Evolutionary conservation across 129 eudicot genomes (phyloP).

Genomic region (Tanacetum coccineum): DNA sequence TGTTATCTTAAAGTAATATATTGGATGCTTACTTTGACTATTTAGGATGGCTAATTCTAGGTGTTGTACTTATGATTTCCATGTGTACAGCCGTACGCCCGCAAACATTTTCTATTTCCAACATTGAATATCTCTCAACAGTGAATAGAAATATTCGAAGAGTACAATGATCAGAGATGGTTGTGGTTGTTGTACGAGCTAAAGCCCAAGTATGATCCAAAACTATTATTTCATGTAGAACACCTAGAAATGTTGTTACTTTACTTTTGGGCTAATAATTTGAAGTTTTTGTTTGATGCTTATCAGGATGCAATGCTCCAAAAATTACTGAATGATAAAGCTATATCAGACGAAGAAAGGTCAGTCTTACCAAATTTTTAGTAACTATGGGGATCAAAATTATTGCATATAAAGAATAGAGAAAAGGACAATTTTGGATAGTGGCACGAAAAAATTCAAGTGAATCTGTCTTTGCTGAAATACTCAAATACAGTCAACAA

Average conservation of each 20-base stretch:
- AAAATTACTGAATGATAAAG: conserved; percentile 59
- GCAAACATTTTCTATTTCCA: conserved; percentile 90
- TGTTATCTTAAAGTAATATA: not conserved
- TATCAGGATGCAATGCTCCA: conserved; percentile 93
- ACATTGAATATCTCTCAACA: conserved; percentile 76
- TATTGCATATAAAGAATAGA: not conserved
- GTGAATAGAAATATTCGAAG: no score
- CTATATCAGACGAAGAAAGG: conserved; percentile 78
- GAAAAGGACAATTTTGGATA: not conserved
- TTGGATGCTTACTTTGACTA: not conserved
- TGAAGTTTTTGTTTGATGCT: conserved; percentile 18
- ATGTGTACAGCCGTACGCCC: conserved; percentile 69
- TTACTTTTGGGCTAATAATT: conserved; percentile 2
- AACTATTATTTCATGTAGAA: conserved; percentile 4
- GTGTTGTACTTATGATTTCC: not conserved
- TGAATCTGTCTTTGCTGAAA: no score
- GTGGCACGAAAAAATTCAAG: no score
- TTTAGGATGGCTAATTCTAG: conserved; percentile 8
- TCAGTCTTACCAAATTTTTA: conserved; percentile 25
- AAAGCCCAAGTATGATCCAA: conserved; percentile 72
- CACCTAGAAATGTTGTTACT: not conserved
- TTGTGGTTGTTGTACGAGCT: conserved; percentile 92
- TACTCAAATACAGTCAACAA: no score
- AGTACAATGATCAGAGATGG: conserved; percentile 84
- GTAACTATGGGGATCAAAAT: conserved; percentile 5